These are phyloP conservation scores for Pseudoscleropodium purum DNA, from an alignment of 225 moss, liverwort and hornwort genomes.

Conservation along the genomic window DNA sequence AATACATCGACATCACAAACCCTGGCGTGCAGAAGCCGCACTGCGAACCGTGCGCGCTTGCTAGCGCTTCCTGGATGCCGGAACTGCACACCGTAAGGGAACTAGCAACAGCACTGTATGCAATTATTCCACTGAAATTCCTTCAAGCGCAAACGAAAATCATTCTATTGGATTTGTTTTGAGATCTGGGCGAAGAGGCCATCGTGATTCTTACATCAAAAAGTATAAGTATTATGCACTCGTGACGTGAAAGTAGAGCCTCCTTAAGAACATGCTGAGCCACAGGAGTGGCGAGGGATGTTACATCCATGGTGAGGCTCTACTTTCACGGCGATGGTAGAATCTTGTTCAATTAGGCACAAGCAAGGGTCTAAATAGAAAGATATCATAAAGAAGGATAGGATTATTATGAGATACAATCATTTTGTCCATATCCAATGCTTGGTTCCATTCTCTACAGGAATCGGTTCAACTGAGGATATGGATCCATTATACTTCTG, in stretches of 20 bases:
- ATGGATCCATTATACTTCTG: neutral
- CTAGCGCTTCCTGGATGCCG: conserved; percentile 58
- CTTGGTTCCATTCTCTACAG: neutral
- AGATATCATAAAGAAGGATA: neutral
- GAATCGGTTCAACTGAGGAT: neutral
- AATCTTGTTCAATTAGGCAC: neutral
- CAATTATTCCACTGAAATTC: neutral
- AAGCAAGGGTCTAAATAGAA: neutral
- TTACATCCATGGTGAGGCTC: neutral
- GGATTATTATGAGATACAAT: neutral
- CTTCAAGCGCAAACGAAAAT: neutral
- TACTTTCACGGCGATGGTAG: neutral
- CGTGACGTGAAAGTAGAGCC: neutral
- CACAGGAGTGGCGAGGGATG: neutral
- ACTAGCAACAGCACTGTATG: neutral
- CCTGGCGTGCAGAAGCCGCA: conserved; percentile 97
- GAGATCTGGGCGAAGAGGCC: neutral
- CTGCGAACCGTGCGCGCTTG: conserved; percentile 85
- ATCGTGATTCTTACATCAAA: neutral
- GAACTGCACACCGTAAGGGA: neutral
- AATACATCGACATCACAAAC: conserved; percentile 98
- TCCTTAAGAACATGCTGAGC: neutral
- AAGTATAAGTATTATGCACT: neutral
- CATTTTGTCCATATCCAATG: neutral
- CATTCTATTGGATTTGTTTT: neutral